Evolutionary conservation across 495 filamentous ascomycete genomes (phyloP), one percentile per base, ranked within the genome.

Genomic region (Apiosordaria backusii): DNA sequence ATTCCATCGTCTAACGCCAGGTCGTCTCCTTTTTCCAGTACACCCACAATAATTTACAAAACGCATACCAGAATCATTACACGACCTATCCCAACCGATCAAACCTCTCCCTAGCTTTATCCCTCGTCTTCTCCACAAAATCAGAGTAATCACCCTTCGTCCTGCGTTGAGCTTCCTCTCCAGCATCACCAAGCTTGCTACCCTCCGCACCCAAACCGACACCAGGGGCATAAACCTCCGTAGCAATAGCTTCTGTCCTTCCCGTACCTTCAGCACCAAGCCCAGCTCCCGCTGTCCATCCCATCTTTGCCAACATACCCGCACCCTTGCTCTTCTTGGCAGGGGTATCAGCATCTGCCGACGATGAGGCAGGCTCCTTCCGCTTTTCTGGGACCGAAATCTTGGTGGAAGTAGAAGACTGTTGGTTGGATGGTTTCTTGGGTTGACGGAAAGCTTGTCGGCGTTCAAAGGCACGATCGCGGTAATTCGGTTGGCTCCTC

Each of bases 181-280:
- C 81, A 22, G 94, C 93, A 77, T 97, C 93, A 7, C 93, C 93
- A 16, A 96, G 77, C 74, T 90, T 92, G 18, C 91, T 83, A 18
- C 92, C 92, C 68, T 92, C 87, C 1, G 92, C 92, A 0, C 93
- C 93, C 23, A 97, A 76, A 6, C 93, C 93, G 0, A 95, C 93
- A 18, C 93, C 93, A 29, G 89, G 86, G 2, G 87, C 85, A 74
- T 97, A 97, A 40, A 91, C 84, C 58, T 91, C 87, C 0, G 91
- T 90, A 15, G 87, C 82, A 63, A 97, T 90, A 0, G 91, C 89
- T 19, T 88, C 88, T 0, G 87, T 91, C 60, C 88, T 85, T 3
- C 93, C 93, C 1, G 88, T 87, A 0, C 92, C 90, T 68, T 89
- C 85, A 2, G 89, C 91, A 54, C 93, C 93, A 21, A 97, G 80